Base-by-base conservation (phyloP, 305 asterid species). In the Striga hermonthica region DNA sequence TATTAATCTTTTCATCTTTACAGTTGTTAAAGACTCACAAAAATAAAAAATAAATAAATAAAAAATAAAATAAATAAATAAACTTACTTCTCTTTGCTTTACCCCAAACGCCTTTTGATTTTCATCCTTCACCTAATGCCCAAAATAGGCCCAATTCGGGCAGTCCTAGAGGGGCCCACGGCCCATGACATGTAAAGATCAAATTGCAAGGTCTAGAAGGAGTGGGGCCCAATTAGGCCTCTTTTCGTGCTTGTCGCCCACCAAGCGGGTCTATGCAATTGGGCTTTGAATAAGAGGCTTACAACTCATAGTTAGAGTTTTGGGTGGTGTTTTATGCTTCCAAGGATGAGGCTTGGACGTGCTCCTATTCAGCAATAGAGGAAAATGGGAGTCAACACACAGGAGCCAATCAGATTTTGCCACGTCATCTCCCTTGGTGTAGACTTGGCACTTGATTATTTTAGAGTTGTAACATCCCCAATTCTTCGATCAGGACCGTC, bases 161-260 rank as follows among this genome's bases (percentile, higher is more conserved):
- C 66, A 64, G 73, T 74, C 75, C 70, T 40, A 66, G 58, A 49
- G 65, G 28, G 38, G 13, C 48, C 47, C 63, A 56, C 52, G 52
- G 54, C 37, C 66, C 72, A 58, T 22, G 38, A 67, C 52, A 60
- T 45, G 59, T 52, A 62, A 31, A 11, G 66, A 35, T 61, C 43
- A 60, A n/a, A 57, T 49, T 55, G 52, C 44, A 55, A 67, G 77
- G 47, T 61, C 62, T 57, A 65, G 37, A 60, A 40, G 6, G 66
- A 72, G 9, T 52, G 71, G 86, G 79, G 1, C 78, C 89, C 80
- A 72, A 43, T 35, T 35, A 56, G 31, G 60, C 47, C 4, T 52
- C 80, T 81, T 79, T 81, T 72, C 75, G 87, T n/a, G 83, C 73
- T 87, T 85, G 89, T 80, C 72, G 15, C 74, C 85, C 92, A 83